A percentile compares a stretch with the other conserved stretches of the same genome.
Conservation (phyloP, 495 filamentous ascomycete genomes). For the Neurospora sublineolata region DNA sequence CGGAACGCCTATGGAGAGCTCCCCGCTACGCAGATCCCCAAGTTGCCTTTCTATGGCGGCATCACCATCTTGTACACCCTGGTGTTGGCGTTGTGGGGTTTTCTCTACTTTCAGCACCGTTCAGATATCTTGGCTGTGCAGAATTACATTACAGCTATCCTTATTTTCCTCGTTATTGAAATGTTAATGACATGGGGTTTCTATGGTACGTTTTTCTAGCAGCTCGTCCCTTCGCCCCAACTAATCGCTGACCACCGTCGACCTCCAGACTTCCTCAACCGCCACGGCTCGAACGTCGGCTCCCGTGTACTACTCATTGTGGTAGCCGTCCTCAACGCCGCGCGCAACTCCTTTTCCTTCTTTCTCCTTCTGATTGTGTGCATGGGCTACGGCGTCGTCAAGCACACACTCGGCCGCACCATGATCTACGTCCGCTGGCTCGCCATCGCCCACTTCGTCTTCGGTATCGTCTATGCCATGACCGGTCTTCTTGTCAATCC, state of each 20-base stretch:
- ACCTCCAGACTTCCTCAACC: constrained; percentile 70
- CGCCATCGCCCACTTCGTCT: constrained; percentile 85
- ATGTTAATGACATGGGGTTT: constrained; percentile 98
- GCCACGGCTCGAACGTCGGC: constrained; percentile 70
- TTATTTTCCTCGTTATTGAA: constrained; percentile 87
- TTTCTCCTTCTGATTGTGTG: constrained; percentile 97
- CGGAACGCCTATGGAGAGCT: constrained; percentile 94
- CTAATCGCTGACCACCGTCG: neutral
- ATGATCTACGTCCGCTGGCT: constrained; percentile 93
- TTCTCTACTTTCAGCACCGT: constrained; percentile 90
- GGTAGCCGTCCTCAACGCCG: constrained; percentile 84
- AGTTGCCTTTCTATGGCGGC: constrained; percentile 93
- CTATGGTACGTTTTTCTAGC: constrained; percentile 43
- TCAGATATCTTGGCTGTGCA: constrained; percentile 95
- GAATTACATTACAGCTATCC: constrained; percentile 96
- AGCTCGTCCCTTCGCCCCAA: neutral
- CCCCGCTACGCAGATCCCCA: constrained; percentile 87
- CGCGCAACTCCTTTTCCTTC: constrained; percentile 94
- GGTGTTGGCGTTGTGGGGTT: constrained; percentile 79
- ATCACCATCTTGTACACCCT: constrained; percentile 91
- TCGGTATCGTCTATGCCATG: constrained; percentile 86
- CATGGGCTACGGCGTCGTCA: constrained; percentile 98
- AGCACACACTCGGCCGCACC: constrained; percentile 79
- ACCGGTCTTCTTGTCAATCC: constrained; percentile 83
- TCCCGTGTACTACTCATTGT: constrained; percentile 79